These are phyloP conservation scores for Flaveria ramosissima DNA, from an alignment of 129 eudicot genomes.

Conservation along the genomic window DNA sequence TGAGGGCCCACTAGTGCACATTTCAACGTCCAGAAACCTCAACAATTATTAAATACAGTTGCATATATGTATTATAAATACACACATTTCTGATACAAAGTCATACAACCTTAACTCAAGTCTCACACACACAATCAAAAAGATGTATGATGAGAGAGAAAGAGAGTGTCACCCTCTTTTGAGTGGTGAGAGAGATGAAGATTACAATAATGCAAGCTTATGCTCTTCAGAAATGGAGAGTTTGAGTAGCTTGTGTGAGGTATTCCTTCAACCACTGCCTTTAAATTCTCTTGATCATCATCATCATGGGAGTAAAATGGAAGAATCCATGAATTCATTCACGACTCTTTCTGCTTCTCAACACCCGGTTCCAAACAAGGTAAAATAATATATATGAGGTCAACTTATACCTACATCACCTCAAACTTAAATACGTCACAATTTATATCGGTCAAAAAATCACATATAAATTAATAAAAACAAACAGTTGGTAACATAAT, in stretches of 20 bases:
- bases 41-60: too few species aligned
- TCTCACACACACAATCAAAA: background rate
- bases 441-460: too few species aligned
- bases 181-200: conserved; percentile 51
- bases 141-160: conserved; percentile 33
- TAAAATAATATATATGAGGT: background rate
- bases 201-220: conserved; percentile 43
- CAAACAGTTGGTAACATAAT: too few species aligned
- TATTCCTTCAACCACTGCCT: conserved; percentile 54
- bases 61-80: background rate
- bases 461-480: too few species aligned
- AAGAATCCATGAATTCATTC: conserved; percentile 39
- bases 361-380: conserved; percentile 73
- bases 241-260: conserved; percentile 59
- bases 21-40: background rate
- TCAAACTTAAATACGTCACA: background rate
- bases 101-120: background rate
- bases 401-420: too few species aligned
- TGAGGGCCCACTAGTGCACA: background rate
- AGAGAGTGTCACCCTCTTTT: conserved; percentile 54
- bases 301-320: conserved; percentile 10
- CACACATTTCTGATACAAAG: background rate
- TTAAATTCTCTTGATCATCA: conserved; percentile 17
- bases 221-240: conserved; percentile 54
- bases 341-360: conserved; percentile 60